Evolutionary conservation across 2,329 filamentous ascomycete species (phyloP), one percentile per base, ranked within the genome.

Genomic region (Alternaria triticina): DNA sequence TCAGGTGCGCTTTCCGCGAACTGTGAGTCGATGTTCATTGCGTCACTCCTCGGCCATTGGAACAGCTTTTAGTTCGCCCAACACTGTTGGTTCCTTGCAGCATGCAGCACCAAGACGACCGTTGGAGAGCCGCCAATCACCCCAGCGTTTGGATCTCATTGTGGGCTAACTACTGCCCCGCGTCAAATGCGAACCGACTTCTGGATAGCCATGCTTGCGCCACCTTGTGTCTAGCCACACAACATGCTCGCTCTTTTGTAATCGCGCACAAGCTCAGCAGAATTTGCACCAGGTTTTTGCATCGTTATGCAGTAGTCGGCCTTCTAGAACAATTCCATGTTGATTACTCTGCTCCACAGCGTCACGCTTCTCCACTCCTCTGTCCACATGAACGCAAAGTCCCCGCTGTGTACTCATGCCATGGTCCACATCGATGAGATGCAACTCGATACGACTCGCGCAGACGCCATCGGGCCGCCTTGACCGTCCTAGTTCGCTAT

Each of bases 341-440:
- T 33, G 45, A 23, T 36, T 20, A 22, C 7, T 50, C 25, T 57
- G 15, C 52, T 63, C 63, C 57, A 66, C 52, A 40, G 55, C 60
- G 25, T 55, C 57, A 56, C 13, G 10, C 3, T 51, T 44, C 44
- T 20, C 44, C 23, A 59, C 56, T 27, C 27, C 10, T 23, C 36
- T 11, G 5, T 52, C 36, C 28, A 57, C 46, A 33, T 45, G 33
- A 36, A 36, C 33, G 33, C 33, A 36, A 36, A 36, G 33, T 36
- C 33, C 33, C 33, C 33, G 33, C 33, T 36, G 33, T 36, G 33
- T 36, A 36, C 7, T 36, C 33, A 40, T 56, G 10, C 44, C 60
- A 47, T 51, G 61, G 63, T 63, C 57, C 55, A 57, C 61, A 66
- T 61, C 57, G 43, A 68, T 64, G 30, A 28, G 27, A 36, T 49